Evolutionary conservation across 495 filamentous ascomycete species (phyloP), one percentile per base, ranked within the genome.

Genomic region (Letharia lupina): DNA sequence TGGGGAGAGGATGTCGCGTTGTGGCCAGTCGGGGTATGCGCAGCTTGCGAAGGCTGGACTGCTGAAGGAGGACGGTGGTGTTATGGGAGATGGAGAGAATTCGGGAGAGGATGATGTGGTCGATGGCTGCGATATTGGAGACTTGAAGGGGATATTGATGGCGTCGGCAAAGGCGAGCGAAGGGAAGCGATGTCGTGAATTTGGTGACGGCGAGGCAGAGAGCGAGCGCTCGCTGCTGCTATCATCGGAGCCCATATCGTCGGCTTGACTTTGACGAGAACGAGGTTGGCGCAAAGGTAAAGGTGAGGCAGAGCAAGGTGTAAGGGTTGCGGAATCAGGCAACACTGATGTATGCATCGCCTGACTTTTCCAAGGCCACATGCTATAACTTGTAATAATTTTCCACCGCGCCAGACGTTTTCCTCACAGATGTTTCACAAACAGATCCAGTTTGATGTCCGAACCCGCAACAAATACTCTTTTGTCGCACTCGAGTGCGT

Each of bases 11-110:
- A 66, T 67, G 23, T 69, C 62, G n/a, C 67, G 61, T 45, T 67
- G 50, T 37, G 71, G 71, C 71, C 71, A 73, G 62, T 72, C 66
- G 4, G 71, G 71, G 54, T 67, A 68, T 28, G 69, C 65, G 23
- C 65, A 67, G 65, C 63, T 66, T 65, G 67, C 65, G 52, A 57
- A 66, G 4, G 68, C 62, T 18, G 64, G 57, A 35, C 31, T 65
- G 52, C 56, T 50, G 39, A 63, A 52, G 18, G 60, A 60, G 41
- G 52, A 60, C 8, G 69, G 66, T 13, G 69, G 64, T 28, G 65
- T 67, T 23, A 61, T 40, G 13, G 66, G 68, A 20, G 68, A 66
- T 39, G 64, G 37, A 28, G 63, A 68, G 37, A 66, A 41, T 31
- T 65, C 39, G 56, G 62, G 61, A 47, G 65, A 66, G 20, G 61